Conservation (phyloP, 768 basidiomycete genomes). For the Kwoniella heveanensis region DNA sequence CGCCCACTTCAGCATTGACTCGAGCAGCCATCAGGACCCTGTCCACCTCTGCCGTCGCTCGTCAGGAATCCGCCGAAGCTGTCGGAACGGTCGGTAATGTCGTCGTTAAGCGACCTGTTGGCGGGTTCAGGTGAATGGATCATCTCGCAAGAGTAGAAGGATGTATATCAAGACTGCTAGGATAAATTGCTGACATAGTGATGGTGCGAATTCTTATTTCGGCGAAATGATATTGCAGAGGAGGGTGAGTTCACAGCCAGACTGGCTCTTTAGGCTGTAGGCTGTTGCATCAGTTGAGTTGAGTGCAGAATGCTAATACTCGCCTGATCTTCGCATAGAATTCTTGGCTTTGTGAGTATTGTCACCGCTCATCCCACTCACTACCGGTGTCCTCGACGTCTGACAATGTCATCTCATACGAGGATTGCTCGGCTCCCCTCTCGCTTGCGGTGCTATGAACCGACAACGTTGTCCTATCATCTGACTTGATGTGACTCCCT, state of each 20-base stretch:
- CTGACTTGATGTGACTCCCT: too few relatives aligned
- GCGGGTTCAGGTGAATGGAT: conserved; percentile 40
- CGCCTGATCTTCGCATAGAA: conserved; percentile 27
- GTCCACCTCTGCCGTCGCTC: conserved; percentile 8
- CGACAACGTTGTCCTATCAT: too few relatives aligned
- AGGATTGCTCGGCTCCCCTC: too few relatives aligned
- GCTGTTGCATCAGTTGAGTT: background rate
- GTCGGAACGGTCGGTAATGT: conserved; percentile 40
- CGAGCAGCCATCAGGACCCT: conserved; percentile 6
- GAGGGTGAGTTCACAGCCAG: conserved; percentile 36
- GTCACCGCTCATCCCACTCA: background rate
- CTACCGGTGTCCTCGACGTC: too few relatives aligned
- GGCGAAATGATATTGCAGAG: conserved; percentile 25
- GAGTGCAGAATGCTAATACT: too few relatives aligned
- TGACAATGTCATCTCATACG: too few relatives aligned
- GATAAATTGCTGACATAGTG: too few relatives aligned
- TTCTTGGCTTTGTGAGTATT: conserved; percentile 46
- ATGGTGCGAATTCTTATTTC: too few relatives aligned
- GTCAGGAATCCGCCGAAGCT: conserved; percentile 25
- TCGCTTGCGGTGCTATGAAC: too few relatives aligned
- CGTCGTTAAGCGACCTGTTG: conserved; percentile 35
- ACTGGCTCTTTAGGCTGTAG: too few relatives aligned
- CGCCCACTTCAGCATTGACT: background rate
- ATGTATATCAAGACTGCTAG: too few relatives aligned
- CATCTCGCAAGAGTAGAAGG: too few relatives aligned